Percentiles rank a stretch among this genome's conserved stretches.
These are phyloP conservation scores for Aspergillus candidus DNA, from an alignment of 2,329 filamentous ascomycete species.

Conservation along the genomic window DNA sequence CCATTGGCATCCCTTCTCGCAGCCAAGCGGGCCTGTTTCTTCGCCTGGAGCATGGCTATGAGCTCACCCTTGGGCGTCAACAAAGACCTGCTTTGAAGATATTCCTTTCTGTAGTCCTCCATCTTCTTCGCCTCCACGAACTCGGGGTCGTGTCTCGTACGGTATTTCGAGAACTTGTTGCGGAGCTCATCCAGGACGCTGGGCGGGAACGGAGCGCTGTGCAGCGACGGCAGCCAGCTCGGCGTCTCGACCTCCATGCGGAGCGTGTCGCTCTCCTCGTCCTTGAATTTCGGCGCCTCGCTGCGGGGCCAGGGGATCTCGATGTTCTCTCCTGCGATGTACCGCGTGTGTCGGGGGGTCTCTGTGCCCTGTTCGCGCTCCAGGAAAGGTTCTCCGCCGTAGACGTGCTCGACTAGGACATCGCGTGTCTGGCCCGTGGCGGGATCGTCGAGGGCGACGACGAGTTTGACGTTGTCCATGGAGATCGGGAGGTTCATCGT, in stretches of 20 bases:
- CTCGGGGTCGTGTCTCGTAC: constrained; percentile 70
- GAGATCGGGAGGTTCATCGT: constrained; percentile 54
- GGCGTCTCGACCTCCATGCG: constrained; percentile 67
- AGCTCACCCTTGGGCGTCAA: constrained; percentile 45
- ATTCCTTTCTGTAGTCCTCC: constrained; percentile 48
- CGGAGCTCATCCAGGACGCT: constrained; percentile 79
- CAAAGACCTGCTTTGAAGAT: constrained; percentile 41
- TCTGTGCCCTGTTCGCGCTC: constrained; percentile 46
- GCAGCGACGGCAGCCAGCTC: constrained; percentile 72
- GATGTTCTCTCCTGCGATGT: constrained; percentile 66
- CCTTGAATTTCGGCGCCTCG: constrained; percentile 45
- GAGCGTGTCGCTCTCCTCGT: constrained; percentile 63
- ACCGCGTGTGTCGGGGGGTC: constrained; percentile 38
- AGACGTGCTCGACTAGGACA: constrained; percentile 68
- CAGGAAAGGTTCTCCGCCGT: constrained; percentile 46
- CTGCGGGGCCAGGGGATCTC: constrained; percentile 70
- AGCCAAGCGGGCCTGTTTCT: constrained; percentile 32
- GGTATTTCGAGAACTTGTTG: constrained; percentile 74
- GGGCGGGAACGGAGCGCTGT: constrained; percentile 70
- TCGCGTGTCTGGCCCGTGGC: constrained; percentile 62
- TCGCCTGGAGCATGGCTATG: constrained; percentile 29
- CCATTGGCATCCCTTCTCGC: constrained; percentile 32
- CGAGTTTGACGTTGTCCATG: constrained; percentile 70
- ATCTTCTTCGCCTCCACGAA: constrained; percentile 61
- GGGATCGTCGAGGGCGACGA: constrained; percentile 66